These are phyloP conservation scores for Fusarium metavorans DNA, from an alignment of 2,329 filamentous ascomycete genomes.

Conservation along the genomic window DNA sequence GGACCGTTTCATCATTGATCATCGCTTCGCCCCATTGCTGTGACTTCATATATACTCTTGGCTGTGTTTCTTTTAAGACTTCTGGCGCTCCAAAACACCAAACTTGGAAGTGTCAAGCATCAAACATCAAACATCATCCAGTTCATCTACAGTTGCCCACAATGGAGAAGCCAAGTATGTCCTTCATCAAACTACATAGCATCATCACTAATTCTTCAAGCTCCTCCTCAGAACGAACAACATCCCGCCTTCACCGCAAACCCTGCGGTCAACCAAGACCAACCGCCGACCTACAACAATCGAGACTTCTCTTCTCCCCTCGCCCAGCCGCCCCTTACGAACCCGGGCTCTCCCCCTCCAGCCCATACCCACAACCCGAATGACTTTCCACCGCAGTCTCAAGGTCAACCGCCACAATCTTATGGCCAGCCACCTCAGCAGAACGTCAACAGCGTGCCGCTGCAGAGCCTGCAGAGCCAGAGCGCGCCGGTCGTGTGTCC, in stretches of 20 bases:
- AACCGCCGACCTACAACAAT: conserved; percentile 23
- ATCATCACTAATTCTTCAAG: not conserved
- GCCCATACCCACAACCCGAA: not conserved
- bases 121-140: not conserved
- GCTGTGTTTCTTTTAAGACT: not conserved
- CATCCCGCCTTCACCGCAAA: not conserved
- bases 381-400: not conserved
- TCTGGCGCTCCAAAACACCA: not conserved
- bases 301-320: conserved; percentile 19
- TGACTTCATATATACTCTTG: not conserved
- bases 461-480: conserved; percentile 26
- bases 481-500: conserved; percentile 37
- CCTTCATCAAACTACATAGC: not conserved
- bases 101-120: not conserved
- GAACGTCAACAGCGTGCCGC: conserved; percentile 13
- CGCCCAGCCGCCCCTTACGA: conserved; percentile 18
- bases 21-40: not conserved
- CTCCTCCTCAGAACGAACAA: conserved; percentile 15
- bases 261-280: not conserved
- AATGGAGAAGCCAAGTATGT: conserved; percentile 40
- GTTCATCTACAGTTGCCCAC: not conserved
- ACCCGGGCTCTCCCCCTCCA: not conserved
- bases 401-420: not conserved
- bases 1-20: not conserved
- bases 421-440: conserved; percentile 5